Percentiles rank a stretch among this genome's conserved stretches.
Conservation (phyloP, 805 yeast species). For the Geotrichum ghanense region DNA sequence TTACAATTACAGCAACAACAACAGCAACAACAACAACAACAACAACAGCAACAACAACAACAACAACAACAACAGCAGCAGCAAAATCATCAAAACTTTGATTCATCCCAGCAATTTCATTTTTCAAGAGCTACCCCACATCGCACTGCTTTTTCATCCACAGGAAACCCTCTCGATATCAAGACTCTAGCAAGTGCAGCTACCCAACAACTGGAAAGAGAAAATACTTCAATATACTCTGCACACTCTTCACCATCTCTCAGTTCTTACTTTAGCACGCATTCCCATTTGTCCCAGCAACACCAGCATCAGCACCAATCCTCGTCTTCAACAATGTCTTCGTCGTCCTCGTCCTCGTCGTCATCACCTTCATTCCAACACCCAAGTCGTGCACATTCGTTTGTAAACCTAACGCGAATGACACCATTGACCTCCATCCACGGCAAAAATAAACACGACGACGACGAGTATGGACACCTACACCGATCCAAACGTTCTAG, state of each 20-base stretch:
- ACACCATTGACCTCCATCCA: conserved; percentile 21
- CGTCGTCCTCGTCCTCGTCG: conserved; percentile 11
- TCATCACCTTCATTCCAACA: conserved; percentile 16
- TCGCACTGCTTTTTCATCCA: conserved; percentile 9
- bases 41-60: conserved; percentile 7
- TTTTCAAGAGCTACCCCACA: conserved; percentile 9
- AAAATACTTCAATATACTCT: conserved; percentile 14
- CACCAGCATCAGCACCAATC: background rate
- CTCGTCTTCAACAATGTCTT: conserved; percentile 10
- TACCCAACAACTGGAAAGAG: conserved; percentile 33
- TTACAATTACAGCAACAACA: conserved; percentile 7
- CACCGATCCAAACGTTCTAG: conserved; percentile 28
- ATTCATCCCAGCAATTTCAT: conserved; percentile 13
- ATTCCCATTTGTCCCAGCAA: background rate
- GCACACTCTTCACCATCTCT: conserved; percentile 5
- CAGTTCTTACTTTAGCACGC: conserved; percentile 1
- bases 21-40: conserved; percentile 5
- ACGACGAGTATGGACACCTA: conserved; percentile 12
- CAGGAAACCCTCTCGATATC: conserved; percentile 24
- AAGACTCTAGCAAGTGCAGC: conserved; percentile 35
- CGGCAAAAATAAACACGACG: conserved; percentile 15
- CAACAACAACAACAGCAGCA: conserved; percentile 6
- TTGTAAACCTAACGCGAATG: conserved; percentile 17
- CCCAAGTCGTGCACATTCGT: conserved; percentile 13
- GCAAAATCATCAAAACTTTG: background rate